phyloP scores from a whole-genome alignment of 208 protist species.

The Acanthamoeba sp. region DNA sequence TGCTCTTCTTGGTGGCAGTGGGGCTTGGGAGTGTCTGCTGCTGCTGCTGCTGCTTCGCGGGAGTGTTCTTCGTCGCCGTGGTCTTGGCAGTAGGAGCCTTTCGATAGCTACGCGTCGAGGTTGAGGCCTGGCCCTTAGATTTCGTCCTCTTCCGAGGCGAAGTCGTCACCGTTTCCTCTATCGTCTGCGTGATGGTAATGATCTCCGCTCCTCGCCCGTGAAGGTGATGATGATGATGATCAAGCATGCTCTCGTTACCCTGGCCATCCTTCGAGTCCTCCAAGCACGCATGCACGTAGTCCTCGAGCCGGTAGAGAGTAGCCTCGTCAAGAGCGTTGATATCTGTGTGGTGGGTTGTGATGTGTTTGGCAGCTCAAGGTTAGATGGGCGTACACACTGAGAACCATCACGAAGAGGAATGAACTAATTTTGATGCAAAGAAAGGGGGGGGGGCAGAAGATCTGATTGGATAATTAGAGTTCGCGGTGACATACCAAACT shows the following conservation, averaged over 20 bases:
- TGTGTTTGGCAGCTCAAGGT: no score
- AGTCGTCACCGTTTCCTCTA: slow-evolving; percentile 13
- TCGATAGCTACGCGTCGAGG: background rate
- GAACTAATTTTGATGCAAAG: no score
- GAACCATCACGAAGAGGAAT: no score
- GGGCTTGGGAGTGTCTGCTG: background rate
- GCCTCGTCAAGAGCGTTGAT: slow-evolving; percentile 6
- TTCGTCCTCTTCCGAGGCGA: slow-evolving; percentile 25
- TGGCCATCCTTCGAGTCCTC: background rate
- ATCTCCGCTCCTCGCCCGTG: background rate
- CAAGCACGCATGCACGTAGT: background rate
- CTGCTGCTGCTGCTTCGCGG: background rate
- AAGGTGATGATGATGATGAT: no score
- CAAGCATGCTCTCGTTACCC: slow-evolving; percentile 16
- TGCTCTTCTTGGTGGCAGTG: slow-evolving; percentile 20
- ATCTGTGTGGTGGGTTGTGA: background rate
- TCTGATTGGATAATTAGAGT: no score
- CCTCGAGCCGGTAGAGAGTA: background rate
- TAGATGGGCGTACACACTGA: no score
- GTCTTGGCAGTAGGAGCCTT: background rate
- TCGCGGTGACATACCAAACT: slow-evolving; percentile 16
- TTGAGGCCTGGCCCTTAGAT: background rate
- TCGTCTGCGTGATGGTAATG: slow-evolving; percentile 34
- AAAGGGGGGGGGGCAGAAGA: background rate
- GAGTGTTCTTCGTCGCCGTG: background rate